These are phyloP conservation scores for Ceratocystis alfenasii DNA, from an alignment of 2,329 filamentous ascomycete genomes.

Conservation along the genomic window DNA sequence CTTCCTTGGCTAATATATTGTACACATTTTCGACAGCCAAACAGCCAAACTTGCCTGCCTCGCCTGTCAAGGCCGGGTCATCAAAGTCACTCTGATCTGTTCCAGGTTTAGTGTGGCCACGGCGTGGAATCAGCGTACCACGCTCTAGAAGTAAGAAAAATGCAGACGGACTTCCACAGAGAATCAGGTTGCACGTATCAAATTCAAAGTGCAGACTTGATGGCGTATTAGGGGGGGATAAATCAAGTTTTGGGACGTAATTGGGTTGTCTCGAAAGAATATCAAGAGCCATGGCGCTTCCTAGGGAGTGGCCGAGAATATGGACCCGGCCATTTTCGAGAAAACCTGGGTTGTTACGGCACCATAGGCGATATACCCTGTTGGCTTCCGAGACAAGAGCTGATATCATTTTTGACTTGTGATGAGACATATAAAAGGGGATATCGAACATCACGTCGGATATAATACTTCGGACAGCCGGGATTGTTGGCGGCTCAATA, in stretches of 20 bases:
- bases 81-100: constrained; percentile 51
- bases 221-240: constrained; percentile 30
- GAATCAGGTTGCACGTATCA: constrained; percentile 77
- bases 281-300: constrained; percentile 88
- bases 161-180: constrained; percentile 78
- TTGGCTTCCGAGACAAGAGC: constrained; percentile 87
- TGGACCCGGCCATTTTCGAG: constrained; percentile 71
- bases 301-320: constrained; percentile 83
- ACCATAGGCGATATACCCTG: constrained; percentile 91
- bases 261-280: constrained; percentile 85
- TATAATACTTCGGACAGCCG: constrained; percentile 84
- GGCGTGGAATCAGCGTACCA: constrained; percentile 58
- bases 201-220: constrained; percentile 67
- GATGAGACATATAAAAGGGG: constrained; percentile 92
- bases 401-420: constrained; percentile 88
- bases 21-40: constrained; percentile 92
- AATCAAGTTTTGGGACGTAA: constrained; percentile 41
- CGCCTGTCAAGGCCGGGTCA: constrained; percentile 54
- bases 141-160: constrained; percentile 86
- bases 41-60: constrained; percentile 72
- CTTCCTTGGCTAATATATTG: constrained; percentile 65
- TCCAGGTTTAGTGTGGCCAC: constrained; percentile 62
- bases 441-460: constrained; percentile 98
- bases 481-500: constrained; percentile 82
- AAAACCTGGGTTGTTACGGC: constrained; percentile 82